Evolutionary conservation across 768 basidiomycete genomes (phyloP), one percentile per base, ranked within the genome.

Genomic region (Panellus pusillus): DNA sequence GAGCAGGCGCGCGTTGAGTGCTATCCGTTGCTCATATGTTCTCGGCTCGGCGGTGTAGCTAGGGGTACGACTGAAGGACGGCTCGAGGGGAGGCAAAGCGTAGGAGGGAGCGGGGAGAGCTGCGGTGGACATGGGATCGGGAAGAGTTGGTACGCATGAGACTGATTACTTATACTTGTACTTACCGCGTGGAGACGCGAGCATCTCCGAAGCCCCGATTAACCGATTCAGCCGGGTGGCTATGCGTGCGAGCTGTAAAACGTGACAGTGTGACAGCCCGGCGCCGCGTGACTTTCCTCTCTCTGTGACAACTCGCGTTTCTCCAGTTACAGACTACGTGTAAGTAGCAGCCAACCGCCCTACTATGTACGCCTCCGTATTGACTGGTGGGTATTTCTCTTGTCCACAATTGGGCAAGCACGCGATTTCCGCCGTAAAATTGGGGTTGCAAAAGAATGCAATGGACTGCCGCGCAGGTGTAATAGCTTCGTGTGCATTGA

Each of bases 381-480:
- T 86, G 48, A 92, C 75, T 1, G 88, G 70, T n/a, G 78, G 71
- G 65, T 92, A 90, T 70, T 86, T 91, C 47, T 71, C 70, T 28
- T 68, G 65, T 28, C 81, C 83, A 28, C 85, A 83, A 51, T 80
- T 87, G 17, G 90, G 88, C 24, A 93, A 69, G 59, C 90, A 89
- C 14, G 82, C 73, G 50, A 93, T 84, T 52, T 77, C 73, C 13
- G 87, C 74, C 38, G 77, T 77, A 61, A 80, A 82, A 59, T 92
- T 90, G 4, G 91, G 90, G 62, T 88, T 92, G 74, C 87, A 91
- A 71, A 93, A 93, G 75, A 89, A 93, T 8, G 88, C 91, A 47
- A 93, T 86, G 9, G 88, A 90, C 64, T 91, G 89, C 24, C 91
- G 79, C 9, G 72, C 68, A 0, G 89, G 84, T 1, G 82, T 86